These are phyloP conservation scores for Kitagawia praeruptora DNA, from an alignment of 129 eudicot species.

Conservation along the genomic window DNA sequence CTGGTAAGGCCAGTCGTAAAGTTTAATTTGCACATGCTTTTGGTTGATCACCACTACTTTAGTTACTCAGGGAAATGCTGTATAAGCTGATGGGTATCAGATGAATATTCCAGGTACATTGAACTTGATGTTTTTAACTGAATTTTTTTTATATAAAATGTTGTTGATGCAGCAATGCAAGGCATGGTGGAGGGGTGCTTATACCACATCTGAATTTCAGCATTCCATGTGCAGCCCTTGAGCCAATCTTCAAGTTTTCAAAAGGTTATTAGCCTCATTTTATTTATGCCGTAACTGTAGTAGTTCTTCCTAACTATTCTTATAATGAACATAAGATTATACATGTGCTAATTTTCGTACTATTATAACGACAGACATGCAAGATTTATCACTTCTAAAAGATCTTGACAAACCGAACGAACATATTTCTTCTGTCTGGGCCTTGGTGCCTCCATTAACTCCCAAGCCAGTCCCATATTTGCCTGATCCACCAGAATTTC, in stretches of 20 bases:
- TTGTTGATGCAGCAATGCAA: slow-evolving; percentile 67
- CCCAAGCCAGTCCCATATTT: slow-evolving; percentile 42
- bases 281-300: neutral
- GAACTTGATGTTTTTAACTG: neutral
- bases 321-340: neutral
- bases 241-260: slow-evolving; percentile 69
- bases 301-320: neutral
- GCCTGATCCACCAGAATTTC: slow-evolving; percentile 22
- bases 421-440: slow-evolving; percentile 76
- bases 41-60: neutral
- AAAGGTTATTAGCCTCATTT: slow-evolving; percentile 36
- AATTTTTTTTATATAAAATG: neutral
- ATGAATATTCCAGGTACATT: neutral
- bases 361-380: slow-evolving; percentile 41
- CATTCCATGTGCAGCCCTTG: slow-evolving; percentile 81
- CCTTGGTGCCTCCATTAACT: slow-evolving; percentile 66
- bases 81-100: slow-evolving; percentile 1
- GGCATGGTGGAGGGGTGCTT: slow-evolving; percentile 82
- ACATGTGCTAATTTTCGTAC: neutral
- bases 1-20: neutral
- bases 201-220: slow-evolving; percentile 93
- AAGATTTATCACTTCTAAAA: slow-evolving; percentile 47
- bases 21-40: neutral
- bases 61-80: neutral
- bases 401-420: slow-evolving; percentile 72